phyloP scores from a whole-genome alignment of 345 rosid species.

The Eucalyptus globulus region DNA sequence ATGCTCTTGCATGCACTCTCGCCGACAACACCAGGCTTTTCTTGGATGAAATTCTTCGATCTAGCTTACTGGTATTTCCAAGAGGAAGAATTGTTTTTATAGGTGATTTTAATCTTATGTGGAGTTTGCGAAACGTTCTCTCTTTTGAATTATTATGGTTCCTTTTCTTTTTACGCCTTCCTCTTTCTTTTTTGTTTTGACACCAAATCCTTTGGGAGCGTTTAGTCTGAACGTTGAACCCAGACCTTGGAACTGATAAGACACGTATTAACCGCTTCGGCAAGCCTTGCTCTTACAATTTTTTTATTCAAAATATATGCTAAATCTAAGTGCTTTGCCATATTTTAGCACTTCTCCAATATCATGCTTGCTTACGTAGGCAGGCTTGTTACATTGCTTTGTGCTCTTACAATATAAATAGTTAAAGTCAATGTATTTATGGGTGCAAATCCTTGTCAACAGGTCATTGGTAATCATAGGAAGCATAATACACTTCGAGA shows the following conservation, averaged over 20 bases:
- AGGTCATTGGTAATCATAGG: conserved; percentile 28
- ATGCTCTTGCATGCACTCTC: not conserved
- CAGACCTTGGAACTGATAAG: not conserved
- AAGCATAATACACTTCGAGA: conserved; percentile 20
- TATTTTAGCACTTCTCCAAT: not conserved
- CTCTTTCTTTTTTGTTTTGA: not conserved
- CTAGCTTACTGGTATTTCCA: not conserved
- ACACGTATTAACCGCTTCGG: not conserved
- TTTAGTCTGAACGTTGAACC: not conserved
- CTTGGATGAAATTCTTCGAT: not conserved
- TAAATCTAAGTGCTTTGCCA: not conserved
- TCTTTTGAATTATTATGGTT: not conserved
- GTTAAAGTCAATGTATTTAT: not conserved
- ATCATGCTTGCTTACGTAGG: not conserved
- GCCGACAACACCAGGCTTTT: not conserved
- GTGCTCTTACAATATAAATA: not conserved
- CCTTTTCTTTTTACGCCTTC: not conserved
- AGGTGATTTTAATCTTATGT: not conserved
- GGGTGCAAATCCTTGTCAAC: not conserved
- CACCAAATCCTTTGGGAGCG: not conserved
- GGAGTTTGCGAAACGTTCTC: not conserved
- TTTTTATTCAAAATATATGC: not conserved
- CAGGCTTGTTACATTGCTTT: not conserved
- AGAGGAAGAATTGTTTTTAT: not conserved
- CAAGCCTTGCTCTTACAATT: not conserved